A percentile compares a stretch with the other conserved stretches of the same genome.
These are phyloP conservation scores for Leishmania amazonensis DNA, from an alignment of 208 protist genomes.

Conservation along the genomic window DNA sequence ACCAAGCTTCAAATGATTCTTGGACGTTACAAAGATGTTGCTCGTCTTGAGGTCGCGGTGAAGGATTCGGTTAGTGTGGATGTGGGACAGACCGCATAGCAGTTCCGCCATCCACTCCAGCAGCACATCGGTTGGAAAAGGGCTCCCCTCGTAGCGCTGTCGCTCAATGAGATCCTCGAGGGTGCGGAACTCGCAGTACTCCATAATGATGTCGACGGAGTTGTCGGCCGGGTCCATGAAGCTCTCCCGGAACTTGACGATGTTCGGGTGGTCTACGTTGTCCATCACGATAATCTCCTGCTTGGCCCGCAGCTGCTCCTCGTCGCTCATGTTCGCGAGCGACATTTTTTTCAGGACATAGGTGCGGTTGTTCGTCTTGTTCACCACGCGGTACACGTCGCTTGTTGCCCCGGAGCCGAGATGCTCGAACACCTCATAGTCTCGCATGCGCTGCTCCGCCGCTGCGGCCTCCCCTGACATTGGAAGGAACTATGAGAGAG, in stretches of 20 bases:
- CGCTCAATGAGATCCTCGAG: conserved; percentile 89
- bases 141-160: conserved; percentile 58
- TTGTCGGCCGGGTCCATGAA: conserved; percentile 56
- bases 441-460: conserved; percentile 42
- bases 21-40: conserved; percentile 92
- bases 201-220: conserved; percentile 91
- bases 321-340: conserved; percentile 67
- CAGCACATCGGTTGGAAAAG: conserved; percentile 72
- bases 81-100: conserved; percentile 80
- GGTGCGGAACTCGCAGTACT: conserved; percentile 84
- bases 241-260: conserved; percentile 89
- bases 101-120: conserved; percentile 92
- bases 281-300: conserved; percentile 92
- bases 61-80: conserved; percentile 87
- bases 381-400: conserved; percentile 72
- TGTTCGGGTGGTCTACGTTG: conserved; percentile 87
- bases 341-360: conserved; percentile 91
- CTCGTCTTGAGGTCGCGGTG: conserved; percentile 94
- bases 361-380: conserved; percentile 45
- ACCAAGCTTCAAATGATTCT: conserved; percentile 92
- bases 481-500: neutral
- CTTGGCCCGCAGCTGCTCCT: conserved; percentile 66
- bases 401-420: conserved; percentile 70
- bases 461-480: conserved; percentile 11
- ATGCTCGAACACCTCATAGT: conserved; percentile 70